Evolutionary conservation across 305 asterid species (phyloP), one percentile per base, ranked within the genome.

Genomic region (Fraxinus albicans): DNA sequence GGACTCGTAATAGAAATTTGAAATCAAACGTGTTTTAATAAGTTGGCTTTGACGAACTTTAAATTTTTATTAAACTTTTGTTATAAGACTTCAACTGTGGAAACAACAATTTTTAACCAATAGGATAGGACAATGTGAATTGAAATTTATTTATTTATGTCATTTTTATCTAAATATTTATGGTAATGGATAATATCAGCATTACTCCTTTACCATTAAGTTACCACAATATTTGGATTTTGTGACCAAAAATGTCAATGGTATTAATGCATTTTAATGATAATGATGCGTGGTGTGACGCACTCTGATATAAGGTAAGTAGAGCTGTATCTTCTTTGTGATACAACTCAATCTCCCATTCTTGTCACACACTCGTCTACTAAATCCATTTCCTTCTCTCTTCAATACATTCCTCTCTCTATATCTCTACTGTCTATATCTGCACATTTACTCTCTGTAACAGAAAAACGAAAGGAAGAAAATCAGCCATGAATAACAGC

Each of bases 311-410:
- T 69, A 10, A 67, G 75, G 72, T 23, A 63, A 63, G 17, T 63
- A 19, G 67, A n/a, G 67, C 27, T 19, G 27, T 58, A 19, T 6
- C 27, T 17, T 53, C 23, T 15, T 1, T 15, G 65, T 53, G 65
- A 17, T 53, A 6, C 65, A 53, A 53, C 8, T n/a, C 35, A 69
- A 31, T 31, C 19, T 31, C 76, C 9, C 42, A 31, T 5, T 29
- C 23, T 70, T 31, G 76, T 70, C 21, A 13, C 76, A 12, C 40
- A 31, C 42, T 4, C 13, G 76, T 70, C 42, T 6, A 13, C 34
- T 29, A 38, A 70, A 70, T 70, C 76, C 76, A 29, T 31, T 70
- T 70, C 10, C 76, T 70, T 70, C 76, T 31, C 76, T 31, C 76
- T 31, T 31, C 76, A 13, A 70, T 34, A 27, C 75, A 29, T 10